Conservation (phyloP, 2,329 filamentous ascomycete species). For the Fusarium aywerte region DNA sequence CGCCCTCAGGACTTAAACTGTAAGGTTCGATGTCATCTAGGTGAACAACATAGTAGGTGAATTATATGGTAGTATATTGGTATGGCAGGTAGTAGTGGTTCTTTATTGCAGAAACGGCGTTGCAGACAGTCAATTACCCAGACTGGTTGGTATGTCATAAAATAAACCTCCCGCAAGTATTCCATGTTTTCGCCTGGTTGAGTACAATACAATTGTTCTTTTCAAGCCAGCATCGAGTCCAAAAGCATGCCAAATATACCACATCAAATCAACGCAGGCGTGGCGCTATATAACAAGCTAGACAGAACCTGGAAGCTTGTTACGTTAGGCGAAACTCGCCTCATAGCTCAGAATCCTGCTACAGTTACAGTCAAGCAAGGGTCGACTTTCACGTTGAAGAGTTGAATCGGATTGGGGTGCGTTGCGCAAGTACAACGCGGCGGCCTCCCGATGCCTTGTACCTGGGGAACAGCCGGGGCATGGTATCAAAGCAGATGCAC, state of each 20-base stretch:
- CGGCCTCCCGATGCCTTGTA: conserved; percentile 35
- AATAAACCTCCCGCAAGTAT: background rate
- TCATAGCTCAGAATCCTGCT: conserved; percentile 3
- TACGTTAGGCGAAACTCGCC: conserved; percentile 8
- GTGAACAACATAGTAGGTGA: background rate
- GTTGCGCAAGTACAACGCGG: conserved; percentile 25
- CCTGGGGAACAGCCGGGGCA: conserved; percentile 28
- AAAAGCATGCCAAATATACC: background rate
- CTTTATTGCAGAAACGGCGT: background rate
- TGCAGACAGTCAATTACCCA: background rate
- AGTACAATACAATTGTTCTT: background rate
- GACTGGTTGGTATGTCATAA: background rate
- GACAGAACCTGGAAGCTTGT: conserved; percentile 1
- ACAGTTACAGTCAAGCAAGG: conserved; percentile 5
- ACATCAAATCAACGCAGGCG: conserved; percentile 14
- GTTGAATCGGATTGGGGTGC: background rate
- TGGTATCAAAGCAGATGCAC: conserved; percentile 39
- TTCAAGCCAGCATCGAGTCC: background rate
- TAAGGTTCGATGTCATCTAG: background rate
- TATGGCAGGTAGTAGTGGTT: background rate
- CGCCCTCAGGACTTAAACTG: background rate
- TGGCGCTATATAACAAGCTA: conserved; percentile 28
- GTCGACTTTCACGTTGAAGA: conserved; percentile 4
- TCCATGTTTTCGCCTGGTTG: background rate
- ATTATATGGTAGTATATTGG: background rate